Base-by-base conservation (phyloP, 495 filamentous ascomycete genomes). In the Lindgomyces ingoldianus region DNA sequence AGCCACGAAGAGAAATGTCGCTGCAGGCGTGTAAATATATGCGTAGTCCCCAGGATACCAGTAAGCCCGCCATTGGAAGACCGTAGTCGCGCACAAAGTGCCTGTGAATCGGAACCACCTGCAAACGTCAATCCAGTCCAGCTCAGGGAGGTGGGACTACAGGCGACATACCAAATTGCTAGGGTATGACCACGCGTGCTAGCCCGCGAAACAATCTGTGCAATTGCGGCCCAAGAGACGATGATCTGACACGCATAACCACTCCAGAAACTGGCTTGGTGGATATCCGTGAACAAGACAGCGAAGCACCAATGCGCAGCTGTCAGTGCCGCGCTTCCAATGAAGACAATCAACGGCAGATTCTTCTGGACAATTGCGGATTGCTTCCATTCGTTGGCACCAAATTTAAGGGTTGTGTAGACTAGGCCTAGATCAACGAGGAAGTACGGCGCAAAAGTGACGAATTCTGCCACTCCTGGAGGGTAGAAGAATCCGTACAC, bases 401-500 rank as follows among this genome's bases (percentile, higher is more conserved):
- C 57, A 24, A 50, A 60, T 18, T 60, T 60, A 16, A 60, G 12
- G 16, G 42, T 60, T 1, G 57, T 60, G 22, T 60, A 60, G 9
- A 60, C 45, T 16, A 60, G 44, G 9, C 57, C 57, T 2, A 60
- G 46, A 39, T 60, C 57, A 16, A 60, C 57, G 18, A 60, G 26
- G 44, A 60, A 60, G 44, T 60, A 60, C 1, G 57, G 57, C 16
- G 50, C 25, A 46, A 60, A 60, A 2, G 57, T 60, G 46, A 60
- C 57, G 25, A 60, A 60, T 22, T 60, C 57, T 12, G 42, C 57
- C 18, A 60, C 57, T 1, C 57, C 57, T 2, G 57, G 57, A 1
- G 57, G 57, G 27, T 60, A 60, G 46, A 60, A 60, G 27, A 60
- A 29, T 1, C 57, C 57, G 27, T 60, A 60, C 12, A 60, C 26